Percentiles rank a stretch among this genome's conserved stretches.
phyloP scores from a whole-genome alignment of 208 protist species.

The Crithidia expoeki region DNA sequence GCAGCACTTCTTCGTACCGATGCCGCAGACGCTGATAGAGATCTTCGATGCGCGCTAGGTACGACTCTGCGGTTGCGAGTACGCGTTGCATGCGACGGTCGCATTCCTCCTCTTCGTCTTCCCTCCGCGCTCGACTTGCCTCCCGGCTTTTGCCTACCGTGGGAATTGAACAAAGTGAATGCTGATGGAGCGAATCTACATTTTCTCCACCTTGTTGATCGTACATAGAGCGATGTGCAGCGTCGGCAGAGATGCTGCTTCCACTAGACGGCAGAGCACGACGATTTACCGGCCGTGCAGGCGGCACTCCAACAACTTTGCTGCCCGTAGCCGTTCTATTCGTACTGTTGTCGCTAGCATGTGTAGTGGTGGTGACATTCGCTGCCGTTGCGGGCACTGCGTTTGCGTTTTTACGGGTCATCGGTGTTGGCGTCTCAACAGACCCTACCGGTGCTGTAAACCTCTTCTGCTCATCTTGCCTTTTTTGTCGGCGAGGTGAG shows the following conservation, averaged over 20 bases:
- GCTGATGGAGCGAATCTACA: too few species aligned
- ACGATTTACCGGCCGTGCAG: neutral
- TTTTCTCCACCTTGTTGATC: neutral
- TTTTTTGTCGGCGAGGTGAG: neutral
- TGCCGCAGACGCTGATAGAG: conserved; percentile 52
- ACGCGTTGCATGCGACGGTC: conserved; percentile 10
- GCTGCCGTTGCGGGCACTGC: neutral
- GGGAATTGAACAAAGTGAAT: neutral
- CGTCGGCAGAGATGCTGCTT: neutral
- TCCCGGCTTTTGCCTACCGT: too few species aligned
- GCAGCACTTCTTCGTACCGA: conserved; percentile 53
- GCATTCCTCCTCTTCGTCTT: neutral
- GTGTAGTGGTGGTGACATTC: neutral
- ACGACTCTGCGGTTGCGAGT: conserved; percentile 37
- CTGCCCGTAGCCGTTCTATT: too few species aligned
- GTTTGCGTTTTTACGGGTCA: neutral
- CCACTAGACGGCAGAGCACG: neutral
- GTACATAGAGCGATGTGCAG: neutral
- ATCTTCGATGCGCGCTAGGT: conserved; percentile 56
- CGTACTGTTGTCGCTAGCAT: neutral
- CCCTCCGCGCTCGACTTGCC: neutral
- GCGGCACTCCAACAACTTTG: too few species aligned
- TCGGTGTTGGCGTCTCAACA: conserved; percentile 11
- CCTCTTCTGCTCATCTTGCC: neutral
- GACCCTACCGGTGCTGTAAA: neutral